phyloP scores from a whole-genome alignment of 2,329 filamentous ascomycete genomes.

The Polytolypa hystricis region DNA sequence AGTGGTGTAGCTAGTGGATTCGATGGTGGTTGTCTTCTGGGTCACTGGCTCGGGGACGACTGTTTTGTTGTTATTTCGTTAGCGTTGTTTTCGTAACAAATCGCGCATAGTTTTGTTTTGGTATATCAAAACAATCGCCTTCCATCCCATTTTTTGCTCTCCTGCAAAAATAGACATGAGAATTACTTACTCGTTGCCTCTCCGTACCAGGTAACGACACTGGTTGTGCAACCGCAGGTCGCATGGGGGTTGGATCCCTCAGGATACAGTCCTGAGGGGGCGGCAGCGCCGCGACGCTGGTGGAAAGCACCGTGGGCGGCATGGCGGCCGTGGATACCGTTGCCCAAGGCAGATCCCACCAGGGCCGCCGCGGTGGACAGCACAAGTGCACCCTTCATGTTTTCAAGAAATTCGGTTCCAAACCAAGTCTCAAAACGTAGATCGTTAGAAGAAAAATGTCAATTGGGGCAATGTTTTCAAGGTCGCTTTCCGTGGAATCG shows the following conservation, averaged over 20 bases:
- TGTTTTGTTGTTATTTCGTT: constrained; percentile 7
- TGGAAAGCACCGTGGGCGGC: constrained; percentile 44
- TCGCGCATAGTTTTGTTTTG: too few species aligned
- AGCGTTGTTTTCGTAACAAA: too few species aligned
- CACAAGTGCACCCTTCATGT: constrained; percentile 64
- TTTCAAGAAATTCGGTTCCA: too few species aligned
- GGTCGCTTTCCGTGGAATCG: too few species aligned
- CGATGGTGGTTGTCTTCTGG: constrained; percentile 23
- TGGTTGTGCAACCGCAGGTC: constrained; percentile 60
- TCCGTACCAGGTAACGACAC: constrained; percentile 61
- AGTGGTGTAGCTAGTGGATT: constrained; percentile 29
- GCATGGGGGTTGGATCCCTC: constrained; percentile 21
- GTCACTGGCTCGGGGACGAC: constrained; percentile 11
- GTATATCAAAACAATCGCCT: background rate
- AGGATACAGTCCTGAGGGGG: constrained; percentile 22
- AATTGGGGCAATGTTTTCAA: constrained; percentile 22
- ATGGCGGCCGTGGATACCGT: constrained; percentile 48
- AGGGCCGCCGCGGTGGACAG: constrained; percentile 48
- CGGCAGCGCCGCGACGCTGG: constrained; percentile 40
- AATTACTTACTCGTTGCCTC: constrained; percentile 47
- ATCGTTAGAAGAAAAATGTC: constrained; percentile 9
- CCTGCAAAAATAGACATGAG: background rate
- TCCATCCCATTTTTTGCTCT: constrained; percentile 27
- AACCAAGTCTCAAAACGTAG: too few species aligned
- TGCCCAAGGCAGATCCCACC: constrained; percentile 43